Evolutionary conservation across 1,139 yeast genomes (phyloP), one percentile per base, ranked within the genome.

Genomic region (Protomyces lactucae-debilis): DNA sequence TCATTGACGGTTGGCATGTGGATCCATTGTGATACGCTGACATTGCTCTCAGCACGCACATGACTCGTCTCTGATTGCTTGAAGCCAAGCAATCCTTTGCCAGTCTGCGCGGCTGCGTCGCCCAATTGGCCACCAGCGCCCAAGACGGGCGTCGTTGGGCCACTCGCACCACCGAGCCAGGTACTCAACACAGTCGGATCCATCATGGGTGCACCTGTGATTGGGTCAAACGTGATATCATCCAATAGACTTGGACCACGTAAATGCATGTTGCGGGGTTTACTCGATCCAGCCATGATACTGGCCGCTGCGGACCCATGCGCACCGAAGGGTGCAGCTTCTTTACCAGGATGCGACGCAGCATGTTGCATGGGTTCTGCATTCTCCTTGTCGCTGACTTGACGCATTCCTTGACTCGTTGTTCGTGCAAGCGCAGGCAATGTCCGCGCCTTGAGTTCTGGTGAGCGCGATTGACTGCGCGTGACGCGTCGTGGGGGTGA

Each of bases 131-230:
- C 43, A 51, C 61, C 52, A 35, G 37, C 51, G 9, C 56, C 56
- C 4, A 46, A 36, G 9, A 51, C 25, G 18, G 61, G 55, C 2
- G 55, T 39, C 18, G 40, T 18, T 25, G 36, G 48, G 16, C 48
- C 48, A 18, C 48, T 43, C 48, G 48, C 10, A 6, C 48, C 48
- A 5, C 63, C 63, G 23, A 59, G 40, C 63, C 63, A 59, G 3
- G 32, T 43, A 23, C 48, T 55, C 23, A 59, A 45, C 16, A 55
- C 57, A 18, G 55, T 21, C 14, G 57, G 45, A 25, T 59, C 63
- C 63, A 59, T 59, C 63, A 52, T 59, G 9, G 63, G 57, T 28
- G 57, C 63, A 16, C 63, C 63, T 10, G 63, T 59, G 36, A 52
- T 51, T 10, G 63, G 63, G 43, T 59, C 63, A 39, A 59, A 59